Evolutionary conservation across 2,329 filamentous ascomycete genomes (phyloP).

Genomic region (Colletotrichum noveboracense): DNA sequence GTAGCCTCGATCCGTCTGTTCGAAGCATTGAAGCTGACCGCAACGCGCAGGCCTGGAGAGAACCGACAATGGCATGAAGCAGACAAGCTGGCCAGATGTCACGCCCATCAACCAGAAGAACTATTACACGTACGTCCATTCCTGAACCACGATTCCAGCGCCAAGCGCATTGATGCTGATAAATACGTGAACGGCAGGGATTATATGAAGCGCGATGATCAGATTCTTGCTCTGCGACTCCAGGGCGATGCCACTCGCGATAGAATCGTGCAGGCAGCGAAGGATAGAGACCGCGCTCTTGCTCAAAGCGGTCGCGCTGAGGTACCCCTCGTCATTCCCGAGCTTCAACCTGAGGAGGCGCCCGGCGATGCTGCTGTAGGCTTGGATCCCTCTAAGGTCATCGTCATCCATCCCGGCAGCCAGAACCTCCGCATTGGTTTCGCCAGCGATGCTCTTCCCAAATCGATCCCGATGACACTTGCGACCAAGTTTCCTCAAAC

Average conservation of each 20-base stretch:
- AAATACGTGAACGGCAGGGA: slow-evolving; percentile 62
- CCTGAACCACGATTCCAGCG: too few species aligned
- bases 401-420: slow-evolving; percentile 94
- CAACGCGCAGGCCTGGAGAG: slow-evolving; percentile 77
- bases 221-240: slow-evolving; percentile 86
- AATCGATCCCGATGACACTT: slow-evolving; percentile 91
- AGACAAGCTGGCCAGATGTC: slow-evolving; percentile 92
- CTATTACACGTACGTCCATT: slow-evolving; percentile 82
- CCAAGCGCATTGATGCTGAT: slow-evolving; percentile 25
- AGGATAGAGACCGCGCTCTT: slow-evolving; percentile 85
- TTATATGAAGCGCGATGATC: slow-evolving; percentile 97
- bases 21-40: slow-evolving; percentile 15
- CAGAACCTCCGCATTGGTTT: slow-evolving; percentile 94
- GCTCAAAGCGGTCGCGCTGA: slow-evolving; percentile 77
- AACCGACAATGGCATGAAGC: slow-evolving; percentile 98
- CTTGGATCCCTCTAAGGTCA: slow-evolving; percentile 84
- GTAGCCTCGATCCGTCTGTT: slow-evolving; percentile 24
- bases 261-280: slow-evolving; percentile 81
- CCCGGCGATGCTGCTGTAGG: slow-evolving; percentile 60
- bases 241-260: slow-evolving; percentile 88
- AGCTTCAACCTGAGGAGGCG: slow-evolving; percentile 65
- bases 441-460: slow-evolving; percentile 93
- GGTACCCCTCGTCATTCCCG: slow-evolving; percentile 63
- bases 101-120: slow-evolving; percentile 99
- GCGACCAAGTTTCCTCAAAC: slow-evolving; percentile 79